A percentile compares a stretch with the other conserved stretches of the same genome.
These are phyloP conservation scores for Aspergillus coremiiformis DNA, from an alignment of 495 filamentous ascomycete genomes.

Conservation along the genomic window DNA sequence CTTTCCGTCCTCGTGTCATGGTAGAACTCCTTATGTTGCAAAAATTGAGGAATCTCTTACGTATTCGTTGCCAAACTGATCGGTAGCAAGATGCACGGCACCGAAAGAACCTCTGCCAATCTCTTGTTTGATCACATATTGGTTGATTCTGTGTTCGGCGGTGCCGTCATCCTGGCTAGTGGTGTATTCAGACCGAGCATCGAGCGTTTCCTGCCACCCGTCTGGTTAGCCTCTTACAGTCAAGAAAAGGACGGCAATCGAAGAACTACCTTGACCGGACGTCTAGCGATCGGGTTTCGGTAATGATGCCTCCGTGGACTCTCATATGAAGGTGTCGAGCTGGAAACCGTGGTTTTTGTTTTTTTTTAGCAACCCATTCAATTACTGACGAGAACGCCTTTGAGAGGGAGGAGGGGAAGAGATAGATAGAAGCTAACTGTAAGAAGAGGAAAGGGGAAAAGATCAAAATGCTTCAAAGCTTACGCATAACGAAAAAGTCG, in stretches of 20 bases:
- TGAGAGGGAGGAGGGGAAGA: neutral
- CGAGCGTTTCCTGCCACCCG: conserved; percentile 68
- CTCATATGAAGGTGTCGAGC: conserved; percentile 48
- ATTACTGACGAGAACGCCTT: no score
- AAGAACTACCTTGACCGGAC: conserved; percentile 57
- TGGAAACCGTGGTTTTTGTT: conserved; percentile 17
- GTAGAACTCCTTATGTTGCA: neutral
- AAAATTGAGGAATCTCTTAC: conserved; percentile 46
- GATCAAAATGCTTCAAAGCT: neutral
- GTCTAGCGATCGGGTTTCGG: conserved; percentile 61
- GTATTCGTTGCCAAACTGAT: conserved; percentile 90
- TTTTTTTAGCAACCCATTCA: neutral
- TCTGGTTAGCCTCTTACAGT: conserved; percentile 10
- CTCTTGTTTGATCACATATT: conserved; percentile 90
- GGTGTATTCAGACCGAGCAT: conserved; percentile 80
- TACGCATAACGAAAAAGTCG: conserved; percentile 33
- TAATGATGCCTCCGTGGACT: conserved; percentile 71
- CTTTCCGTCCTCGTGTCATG: neutral
- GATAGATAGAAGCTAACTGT: neutral
- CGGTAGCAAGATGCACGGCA: conserved; percentile 82
- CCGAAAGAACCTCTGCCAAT: conserved; percentile 95
- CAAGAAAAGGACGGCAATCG: neutral
- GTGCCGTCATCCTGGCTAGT: conserved; percentile 78
- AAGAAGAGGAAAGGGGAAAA: conserved; percentile 1
- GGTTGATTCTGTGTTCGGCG: conserved; percentile 78